A percentile compares a stretch with the other conserved stretches of the same genome.
These are phyloP conservation scores for Podospora conica DNA, from an alignment of 495 filamentous ascomycete genomes.

Conservation along the genomic window DNA sequence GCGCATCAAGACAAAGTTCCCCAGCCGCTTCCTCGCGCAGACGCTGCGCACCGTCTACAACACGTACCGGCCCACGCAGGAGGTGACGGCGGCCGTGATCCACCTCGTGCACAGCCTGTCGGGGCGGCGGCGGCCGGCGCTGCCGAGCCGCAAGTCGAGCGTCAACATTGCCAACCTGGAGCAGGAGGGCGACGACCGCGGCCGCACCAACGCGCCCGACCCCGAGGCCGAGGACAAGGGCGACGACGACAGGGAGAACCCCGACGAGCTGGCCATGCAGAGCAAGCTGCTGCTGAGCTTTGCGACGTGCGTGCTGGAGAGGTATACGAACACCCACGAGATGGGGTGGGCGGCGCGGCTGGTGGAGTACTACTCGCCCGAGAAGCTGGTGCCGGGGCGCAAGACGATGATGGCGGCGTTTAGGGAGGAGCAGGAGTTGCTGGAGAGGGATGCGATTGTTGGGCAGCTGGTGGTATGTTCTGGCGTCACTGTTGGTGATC, in stretches of 20 bases:
- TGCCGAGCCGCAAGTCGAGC: constrained; percentile 64
- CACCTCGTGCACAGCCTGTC: constrained; percentile 70
- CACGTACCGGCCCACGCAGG: constrained; percentile 56
- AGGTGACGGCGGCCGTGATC: constrained; percentile 66
- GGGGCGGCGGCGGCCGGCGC: constrained; percentile 62
- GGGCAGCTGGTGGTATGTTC: constrained; percentile 67
- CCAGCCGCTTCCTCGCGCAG: constrained; percentile 87
- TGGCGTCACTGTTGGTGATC: background rate
- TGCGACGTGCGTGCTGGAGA: constrained; percentile 75
- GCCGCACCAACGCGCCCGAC: constrained; percentile 60
- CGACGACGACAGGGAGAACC: constrained; percentile 43
- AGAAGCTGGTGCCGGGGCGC: constrained; percentile 49
- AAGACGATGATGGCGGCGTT: constrained; percentile 57
- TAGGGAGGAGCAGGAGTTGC: constrained; percentile 53
- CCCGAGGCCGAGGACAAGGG: constrained; percentile 61
- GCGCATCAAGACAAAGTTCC: constrained; percentile 83
- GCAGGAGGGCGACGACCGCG: constrained; percentile 32
- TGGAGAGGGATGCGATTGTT: constrained; percentile 61
- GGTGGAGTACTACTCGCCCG: constrained; percentile 63
- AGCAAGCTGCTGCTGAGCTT: constrained; percentile 75
- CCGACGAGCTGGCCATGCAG: constrained; percentile 56
- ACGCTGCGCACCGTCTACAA: constrained; percentile 71
- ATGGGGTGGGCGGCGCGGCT: constrained; percentile 71
- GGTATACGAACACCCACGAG: constrained; percentile 62
- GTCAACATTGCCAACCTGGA: constrained; percentile 49